Conservation (phyloP, 2,329 filamentous ascomycete species). For the Aspergillus pseudoviridinutans region DNA sequence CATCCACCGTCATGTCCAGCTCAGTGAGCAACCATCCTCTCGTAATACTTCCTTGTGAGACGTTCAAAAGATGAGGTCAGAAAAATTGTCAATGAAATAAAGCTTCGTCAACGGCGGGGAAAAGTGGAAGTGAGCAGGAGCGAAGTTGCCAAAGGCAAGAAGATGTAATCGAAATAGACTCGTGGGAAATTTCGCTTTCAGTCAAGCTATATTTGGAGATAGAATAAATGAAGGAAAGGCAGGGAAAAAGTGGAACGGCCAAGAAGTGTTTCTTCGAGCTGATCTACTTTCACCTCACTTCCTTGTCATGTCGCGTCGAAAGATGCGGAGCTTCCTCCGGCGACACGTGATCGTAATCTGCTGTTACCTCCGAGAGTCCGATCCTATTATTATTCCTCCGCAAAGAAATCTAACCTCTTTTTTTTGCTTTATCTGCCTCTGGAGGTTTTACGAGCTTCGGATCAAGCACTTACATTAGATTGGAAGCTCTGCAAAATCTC, state of each 20-base stretch:
- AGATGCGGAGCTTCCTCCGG: conserved; percentile 14
- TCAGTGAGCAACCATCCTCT: conserved; percentile 12
- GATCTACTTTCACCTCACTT: conserved; percentile 2
- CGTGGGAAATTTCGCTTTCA: neutral
- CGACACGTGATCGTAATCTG: conserved; percentile 9
- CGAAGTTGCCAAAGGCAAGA: neutral
- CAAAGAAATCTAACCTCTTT: neutral
- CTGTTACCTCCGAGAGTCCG: neutral
- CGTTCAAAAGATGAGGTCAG: neutral
- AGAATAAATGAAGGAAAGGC: neutral
- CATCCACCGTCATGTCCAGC: conserved; percentile 39
- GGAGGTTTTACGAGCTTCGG: neutral
- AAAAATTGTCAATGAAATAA: neutral
- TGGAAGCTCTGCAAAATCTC: too few species aligned
- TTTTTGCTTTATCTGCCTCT: neutral
- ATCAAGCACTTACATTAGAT: neutral
- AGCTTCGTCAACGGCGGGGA: neutral
- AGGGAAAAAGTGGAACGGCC: neutral
- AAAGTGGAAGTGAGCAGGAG: neutral
- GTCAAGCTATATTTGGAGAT: neutral
- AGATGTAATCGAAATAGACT: neutral
- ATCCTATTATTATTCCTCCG: neutral
- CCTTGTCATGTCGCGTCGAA: conserved; percentile 11
- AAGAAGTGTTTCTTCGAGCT: neutral
- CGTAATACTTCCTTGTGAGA: neutral